Conservation (phyloP, 345 rosid species). For the Ceriops tagal region DNA sequence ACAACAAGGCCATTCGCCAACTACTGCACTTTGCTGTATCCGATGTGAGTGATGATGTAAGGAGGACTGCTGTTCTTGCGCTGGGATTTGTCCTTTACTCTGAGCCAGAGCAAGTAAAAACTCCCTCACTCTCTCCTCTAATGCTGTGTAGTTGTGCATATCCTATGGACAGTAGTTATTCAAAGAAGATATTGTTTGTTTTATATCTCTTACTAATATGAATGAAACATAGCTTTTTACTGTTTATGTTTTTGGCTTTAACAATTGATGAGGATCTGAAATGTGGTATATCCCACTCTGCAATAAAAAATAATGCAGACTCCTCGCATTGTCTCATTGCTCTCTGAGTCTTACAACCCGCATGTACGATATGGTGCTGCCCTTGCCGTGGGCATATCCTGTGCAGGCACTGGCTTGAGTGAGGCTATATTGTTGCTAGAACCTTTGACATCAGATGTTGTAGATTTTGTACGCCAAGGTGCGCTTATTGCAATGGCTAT, state of each 20-base stretch:
- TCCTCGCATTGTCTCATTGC: constrained; percentile 90
- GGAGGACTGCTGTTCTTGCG: constrained; percentile 97
- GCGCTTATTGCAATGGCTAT: constrained; percentile 99
- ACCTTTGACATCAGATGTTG: constrained; percentile 97
- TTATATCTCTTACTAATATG: too few relatives aligned
- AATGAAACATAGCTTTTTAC: not conserved
- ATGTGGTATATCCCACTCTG: constrained; percentile 12
- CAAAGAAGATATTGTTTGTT: too few relatives aligned
- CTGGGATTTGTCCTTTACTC: constrained; percentile 97
- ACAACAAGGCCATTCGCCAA: constrained; percentile 99
- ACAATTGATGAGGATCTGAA: not conserved
- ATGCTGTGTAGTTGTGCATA: not conserved
- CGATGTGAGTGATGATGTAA: constrained; percentile 97
- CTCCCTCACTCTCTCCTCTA: not conserved
- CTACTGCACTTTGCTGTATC: constrained; percentile 98
- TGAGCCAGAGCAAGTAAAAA: constrained; percentile 90
- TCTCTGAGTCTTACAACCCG: constrained; percentile 96
- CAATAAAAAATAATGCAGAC: constrained; percentile 52
- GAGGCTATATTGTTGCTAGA: constrained; percentile 99
- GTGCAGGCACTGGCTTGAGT: constrained; percentile 98
- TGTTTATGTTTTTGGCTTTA: not conserved
- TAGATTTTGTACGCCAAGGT: constrained; percentile 99
- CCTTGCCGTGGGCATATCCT: constrained; percentile 97
- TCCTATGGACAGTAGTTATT: not conserved
- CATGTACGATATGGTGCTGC: constrained; percentile 99